Conservation (phyloP, 164 flowering plant species). For the Aristolochia californica region DNA sequence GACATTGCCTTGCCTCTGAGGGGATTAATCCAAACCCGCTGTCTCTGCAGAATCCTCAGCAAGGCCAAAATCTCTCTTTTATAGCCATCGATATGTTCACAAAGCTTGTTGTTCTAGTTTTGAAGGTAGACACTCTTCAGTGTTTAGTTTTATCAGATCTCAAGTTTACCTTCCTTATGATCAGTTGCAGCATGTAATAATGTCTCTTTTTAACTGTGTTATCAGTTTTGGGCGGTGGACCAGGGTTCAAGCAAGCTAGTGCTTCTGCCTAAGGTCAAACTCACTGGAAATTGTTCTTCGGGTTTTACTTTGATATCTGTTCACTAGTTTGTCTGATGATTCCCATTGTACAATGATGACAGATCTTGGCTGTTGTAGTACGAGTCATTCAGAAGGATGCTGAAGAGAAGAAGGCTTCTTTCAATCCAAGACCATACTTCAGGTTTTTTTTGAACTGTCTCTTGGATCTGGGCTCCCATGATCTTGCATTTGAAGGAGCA, state of each 20-base stretch:
- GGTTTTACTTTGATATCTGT: not conserved
- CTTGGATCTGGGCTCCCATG: slow-evolving; percentile 55
- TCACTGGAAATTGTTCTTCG: not conserved
- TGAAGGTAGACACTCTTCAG: slow-evolving; percentile 41
- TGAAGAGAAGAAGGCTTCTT: slow-evolving; percentile 69
- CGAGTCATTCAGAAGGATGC: slow-evolving; percentile 70
- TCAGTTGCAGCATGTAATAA: not conserved
- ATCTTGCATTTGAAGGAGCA: slow-evolving; percentile 59
- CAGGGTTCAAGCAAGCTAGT: slow-evolving; percentile 53
- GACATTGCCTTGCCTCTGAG: slow-evolving; percentile 63
- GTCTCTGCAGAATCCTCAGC: slow-evolving; percentile 45
- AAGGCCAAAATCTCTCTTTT: slow-evolving; percentile 49
- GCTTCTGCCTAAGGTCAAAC: slow-evolving; percentile 64
- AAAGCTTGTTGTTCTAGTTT: slow-evolving; percentile 55
- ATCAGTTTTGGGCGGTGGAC: slow-evolving; percentile 42
- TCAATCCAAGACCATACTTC: slow-evolving; percentile 88
- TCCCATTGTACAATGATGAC: slow-evolving; percentile 3
- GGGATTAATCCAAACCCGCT: slow-evolving; percentile 19
- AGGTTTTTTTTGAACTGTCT: slow-evolving; percentile 88
- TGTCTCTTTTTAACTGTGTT: not conserved
- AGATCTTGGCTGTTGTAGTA: slow-evolving; percentile 72
- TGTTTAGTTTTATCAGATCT: no score
- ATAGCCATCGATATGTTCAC: slow-evolving; percentile 75
- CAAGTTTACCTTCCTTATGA: no score
- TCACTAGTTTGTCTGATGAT: not conserved